Conservation (phyloP, 345 rosid species). For the Salix viminalis region DNA sequence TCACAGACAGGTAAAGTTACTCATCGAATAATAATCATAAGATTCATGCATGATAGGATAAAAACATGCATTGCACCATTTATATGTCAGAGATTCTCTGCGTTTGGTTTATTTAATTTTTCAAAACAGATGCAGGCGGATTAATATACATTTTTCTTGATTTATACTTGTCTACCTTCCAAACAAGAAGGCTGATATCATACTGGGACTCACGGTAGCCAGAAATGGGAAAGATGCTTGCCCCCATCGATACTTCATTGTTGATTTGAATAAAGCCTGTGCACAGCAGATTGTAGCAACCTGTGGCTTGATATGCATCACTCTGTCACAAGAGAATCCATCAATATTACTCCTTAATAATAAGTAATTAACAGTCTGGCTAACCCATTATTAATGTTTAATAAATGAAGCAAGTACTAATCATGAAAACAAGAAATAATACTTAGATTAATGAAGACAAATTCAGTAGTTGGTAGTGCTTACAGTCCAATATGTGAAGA, state of each 20-base stretch:
- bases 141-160: not conserved
- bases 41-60: no score
- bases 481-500: constrained; percentile 40
- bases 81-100: not conserved
- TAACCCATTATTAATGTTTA: not conserved
- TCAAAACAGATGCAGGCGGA: not conserved
- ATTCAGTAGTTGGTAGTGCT: not conserved
- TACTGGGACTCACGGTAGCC: constrained; percentile 51
- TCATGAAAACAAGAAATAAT: not conserved
- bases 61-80: no score
- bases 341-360: not conserved
- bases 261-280: constrained; percentile 88
- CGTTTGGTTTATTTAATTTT: not conserved
- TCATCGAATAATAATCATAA: no score
- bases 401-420: not conserved
- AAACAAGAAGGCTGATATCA: constrained; percentile 81
- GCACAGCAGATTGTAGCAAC: constrained; percentile 92
- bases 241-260: constrained; percentile 82
- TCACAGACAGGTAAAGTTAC: not conserved
- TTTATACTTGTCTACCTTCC: constrained; percentile 59
- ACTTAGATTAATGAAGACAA: not conserved
- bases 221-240: constrained; percentile 87
- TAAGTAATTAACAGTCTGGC: not conserved
- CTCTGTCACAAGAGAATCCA: constrained; percentile 35
- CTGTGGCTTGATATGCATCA: constrained; percentile 92